Percentiles rank a stretch among this genome's conserved stretches.
Evolutionary conservation across 352 stramenopile genomes (phyloP).

Genomic region (Thalassiosira hispida): DNA sequence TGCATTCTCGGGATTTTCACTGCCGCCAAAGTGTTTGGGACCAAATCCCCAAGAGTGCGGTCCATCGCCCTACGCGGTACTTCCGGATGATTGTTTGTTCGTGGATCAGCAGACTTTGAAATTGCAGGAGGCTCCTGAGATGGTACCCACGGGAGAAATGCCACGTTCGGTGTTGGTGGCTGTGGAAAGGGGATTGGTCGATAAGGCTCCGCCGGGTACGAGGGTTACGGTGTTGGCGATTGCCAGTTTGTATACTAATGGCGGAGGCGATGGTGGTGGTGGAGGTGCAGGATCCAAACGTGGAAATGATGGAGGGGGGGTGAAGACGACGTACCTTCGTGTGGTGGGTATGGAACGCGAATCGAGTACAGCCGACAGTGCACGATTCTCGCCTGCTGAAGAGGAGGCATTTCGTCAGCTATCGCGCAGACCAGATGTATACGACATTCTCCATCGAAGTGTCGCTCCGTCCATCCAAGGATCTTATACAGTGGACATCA

Average conservation of each 20-base stretch:
- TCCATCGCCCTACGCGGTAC: conserved; percentile 90
- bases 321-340: conserved; percentile 93
- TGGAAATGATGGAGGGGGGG: conserved; percentile 80
- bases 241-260: conserved; percentile 91
- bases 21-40: conserved; percentile 31
- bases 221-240: conserved; percentile 95
- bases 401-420: conserved; percentile 97
- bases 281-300: conserved; percentile 44
- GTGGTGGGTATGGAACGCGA: conserved; percentile 96
- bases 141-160: conserved; percentile 98
- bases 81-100: conserved; percentile 94
- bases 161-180: conserved; percentile 94
- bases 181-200: conserved; percentile 94
- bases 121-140: conserved; percentile 93
- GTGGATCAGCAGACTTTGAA: conserved; percentile 99
- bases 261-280: conserved; percentile 27
- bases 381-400: conserved; percentile 94
- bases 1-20: conserved; percentile 41
- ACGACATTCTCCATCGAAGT: conserved; percentile 89
- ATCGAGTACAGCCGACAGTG: conserved; percentile 90
- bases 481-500: conserved; percentile 97
- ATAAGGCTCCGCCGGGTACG: conserved; percentile 94
- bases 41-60: conserved; percentile 73
- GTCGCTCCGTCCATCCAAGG: conserved; percentile 95
- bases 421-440: conserved; percentile 90